A percentile compares a stretch with the other conserved stretches of the same genome.
These are phyloP conservation scores for Gossypium lobatum DNA, from an alignment of 441 rosid species.

Conservation along the genomic window DNA sequence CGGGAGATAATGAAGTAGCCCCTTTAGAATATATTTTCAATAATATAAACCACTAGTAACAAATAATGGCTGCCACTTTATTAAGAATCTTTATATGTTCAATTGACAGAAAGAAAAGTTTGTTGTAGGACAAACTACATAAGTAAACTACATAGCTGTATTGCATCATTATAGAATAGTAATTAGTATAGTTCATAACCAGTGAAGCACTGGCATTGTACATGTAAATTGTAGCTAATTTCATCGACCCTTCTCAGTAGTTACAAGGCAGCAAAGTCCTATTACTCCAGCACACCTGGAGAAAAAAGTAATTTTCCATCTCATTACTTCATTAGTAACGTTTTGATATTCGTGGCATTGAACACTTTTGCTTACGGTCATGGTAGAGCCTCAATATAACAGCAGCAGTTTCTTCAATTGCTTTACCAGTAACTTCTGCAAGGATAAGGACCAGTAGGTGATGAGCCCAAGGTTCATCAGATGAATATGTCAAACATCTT, in stretches of 20 bases:
- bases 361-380: conserved; percentile 54
- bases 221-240: background rate
- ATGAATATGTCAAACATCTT: background rate
- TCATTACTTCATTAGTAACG: conserved; percentile 32
- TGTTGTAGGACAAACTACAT: background rate
- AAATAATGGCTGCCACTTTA: background rate
- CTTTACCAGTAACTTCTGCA: conserved; percentile 88
- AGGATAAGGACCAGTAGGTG: background rate
- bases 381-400: conserved; percentile 64
- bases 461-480: background rate
- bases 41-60: background rate
- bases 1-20: background rate
- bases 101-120: background rate
- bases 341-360: conserved; percentile 75
- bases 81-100: background rate
- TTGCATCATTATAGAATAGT: background rate
- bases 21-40: background rate
- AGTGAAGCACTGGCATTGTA: background rate
- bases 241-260: background rate
- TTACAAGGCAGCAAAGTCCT: background rate
- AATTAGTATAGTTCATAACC: background rate
- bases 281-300: conserved; percentile 4
- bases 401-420: conserved; percentile 88
- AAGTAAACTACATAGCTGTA: background rate
- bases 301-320: background rate